Percentiles rank a stretch among this genome's conserved stretches.
These are phyloP conservation scores for Taphrina sp. DNA, from an alignment of 1,139 yeast genomes.

Conservation along the genomic window DNA sequence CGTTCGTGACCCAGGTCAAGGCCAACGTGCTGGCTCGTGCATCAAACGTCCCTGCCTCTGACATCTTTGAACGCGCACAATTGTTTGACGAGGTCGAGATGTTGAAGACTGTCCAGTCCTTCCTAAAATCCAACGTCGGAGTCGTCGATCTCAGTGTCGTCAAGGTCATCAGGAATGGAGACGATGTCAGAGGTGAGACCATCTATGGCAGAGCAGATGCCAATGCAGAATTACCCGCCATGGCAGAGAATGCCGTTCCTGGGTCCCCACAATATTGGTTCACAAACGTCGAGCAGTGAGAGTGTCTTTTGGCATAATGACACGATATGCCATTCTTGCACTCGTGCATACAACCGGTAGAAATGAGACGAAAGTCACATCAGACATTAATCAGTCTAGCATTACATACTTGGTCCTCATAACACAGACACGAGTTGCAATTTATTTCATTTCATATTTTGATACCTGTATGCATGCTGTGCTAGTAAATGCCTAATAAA, in stretches of 20 bases:
- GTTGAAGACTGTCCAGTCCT: conserved; percentile 53
- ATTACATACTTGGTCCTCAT: no score
- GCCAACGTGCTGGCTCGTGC: conserved; percentile 59
- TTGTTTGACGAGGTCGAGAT: conserved; percentile 73
- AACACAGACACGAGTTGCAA: no score
- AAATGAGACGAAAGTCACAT: no score
- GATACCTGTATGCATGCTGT: no score
- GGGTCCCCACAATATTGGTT: conserved; percentile 88
- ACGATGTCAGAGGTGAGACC: conserved; percentile 56
- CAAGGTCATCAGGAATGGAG: conserved; percentile 56
- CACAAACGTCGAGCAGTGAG: conserved; percentile 50
- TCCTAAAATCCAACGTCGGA: conserved; percentile 58
- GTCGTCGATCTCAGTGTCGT: conserved; percentile 61
- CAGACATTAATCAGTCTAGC: no score
- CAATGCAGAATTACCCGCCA: conserved; percentile 55
- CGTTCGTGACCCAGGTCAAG: conserved; percentile 82
- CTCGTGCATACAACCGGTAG: no score
- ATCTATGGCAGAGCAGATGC: conserved; percentile 68
- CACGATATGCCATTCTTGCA: no score
- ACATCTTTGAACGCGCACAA: conserved; percentile 78
- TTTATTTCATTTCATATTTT: no score
- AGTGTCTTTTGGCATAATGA: no score
- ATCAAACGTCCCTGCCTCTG: conserved; percentile 59
- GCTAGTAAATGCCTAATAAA: no score
- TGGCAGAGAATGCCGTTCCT: conserved; percentile 80